Evolutionary conservation across 2,329 filamentous ascomycete species (phyloP).

Genomic region (Ceratocystis harringtonii): DNA sequence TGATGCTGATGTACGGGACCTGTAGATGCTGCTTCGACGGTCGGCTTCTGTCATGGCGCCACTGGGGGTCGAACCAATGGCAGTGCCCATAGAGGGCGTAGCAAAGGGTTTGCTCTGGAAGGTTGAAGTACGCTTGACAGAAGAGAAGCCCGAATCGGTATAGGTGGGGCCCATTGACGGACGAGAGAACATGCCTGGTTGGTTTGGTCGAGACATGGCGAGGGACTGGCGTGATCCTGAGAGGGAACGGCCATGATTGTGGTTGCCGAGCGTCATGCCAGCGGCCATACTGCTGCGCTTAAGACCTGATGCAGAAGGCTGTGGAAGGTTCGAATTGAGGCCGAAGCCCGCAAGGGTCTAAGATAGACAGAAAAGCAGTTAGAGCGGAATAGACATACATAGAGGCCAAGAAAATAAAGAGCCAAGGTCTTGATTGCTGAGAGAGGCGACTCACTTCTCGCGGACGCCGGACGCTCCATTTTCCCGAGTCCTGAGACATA

Average conservation of each 20-base stretch:
- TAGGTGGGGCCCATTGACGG: constrained; percentile 66
- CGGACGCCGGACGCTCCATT: constrained; percentile 83
- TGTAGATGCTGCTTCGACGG: constrained; percentile 71
- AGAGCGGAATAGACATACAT: background rate
- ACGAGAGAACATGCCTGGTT: constrained; percentile 65
- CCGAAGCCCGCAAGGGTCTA: constrained; percentile 78
- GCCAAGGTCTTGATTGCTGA: background rate
- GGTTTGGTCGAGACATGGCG: constrained; percentile 65
- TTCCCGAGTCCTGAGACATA: constrained; percentile 77
- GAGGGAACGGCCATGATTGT: constrained; percentile 63
- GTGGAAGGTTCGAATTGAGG: constrained; percentile 71
- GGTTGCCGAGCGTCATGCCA: constrained; percentile 45
- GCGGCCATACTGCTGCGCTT: constrained; percentile 77
- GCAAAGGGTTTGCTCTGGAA: constrained; percentile 56
- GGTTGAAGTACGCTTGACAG: constrained; percentile 68
- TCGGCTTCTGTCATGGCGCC: constrained; percentile 34
- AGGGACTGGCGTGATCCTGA: constrained; percentile 69
- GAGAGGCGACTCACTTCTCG: constrained; percentile 54
- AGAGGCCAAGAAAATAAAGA: background rate
- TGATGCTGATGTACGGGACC: constrained; percentile 48
- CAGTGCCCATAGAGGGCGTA: constrained; percentile 38
- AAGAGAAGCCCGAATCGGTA: constrained; percentile 69
- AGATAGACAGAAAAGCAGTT: background rate
- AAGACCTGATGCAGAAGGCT: constrained; percentile 74
- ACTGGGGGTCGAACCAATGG: constrained; percentile 18